Percentiles rank a stretch among this genome's conserved stretches.
Conservation (phyloP, 345 rosid species). For the Euphorbia lathyris region DNA sequence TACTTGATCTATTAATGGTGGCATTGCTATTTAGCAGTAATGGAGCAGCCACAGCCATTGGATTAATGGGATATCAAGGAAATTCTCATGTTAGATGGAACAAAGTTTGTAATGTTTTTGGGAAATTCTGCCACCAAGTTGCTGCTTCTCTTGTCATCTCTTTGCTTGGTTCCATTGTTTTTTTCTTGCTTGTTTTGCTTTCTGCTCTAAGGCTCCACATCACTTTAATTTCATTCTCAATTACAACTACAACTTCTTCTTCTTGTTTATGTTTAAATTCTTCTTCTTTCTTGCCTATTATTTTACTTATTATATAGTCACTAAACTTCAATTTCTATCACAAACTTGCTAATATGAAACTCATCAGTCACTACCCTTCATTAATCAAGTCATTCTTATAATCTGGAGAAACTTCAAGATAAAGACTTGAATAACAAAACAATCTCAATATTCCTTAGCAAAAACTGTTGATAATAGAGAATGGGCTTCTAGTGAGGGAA, state of each 20-base stretch:
- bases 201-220: constrained; percentile 29
- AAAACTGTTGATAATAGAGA: no score
- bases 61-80: constrained; percentile 52
- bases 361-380: neutral
- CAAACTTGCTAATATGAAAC: neutral
- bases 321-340: no score
- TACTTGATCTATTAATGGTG: constrained; percentile 49
- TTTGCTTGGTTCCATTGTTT: constrained; percentile 39
- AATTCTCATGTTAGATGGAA: constrained; percentile 63
- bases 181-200: constrained; percentile 41
- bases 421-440: no score
- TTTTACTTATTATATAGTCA: no score
- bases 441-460: neutral
- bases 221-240: no score
- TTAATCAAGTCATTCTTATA: neutral
- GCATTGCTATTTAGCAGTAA: constrained; percentile 52
- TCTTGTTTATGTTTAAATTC: no score
- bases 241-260: no score
- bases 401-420: neutral
- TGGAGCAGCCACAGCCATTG: constrained; percentile 58
- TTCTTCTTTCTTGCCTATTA: no score
- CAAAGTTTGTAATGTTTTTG: constrained; percentile 57
- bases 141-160: constrained; percentile 38
- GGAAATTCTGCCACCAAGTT: constrained; percentile 46
- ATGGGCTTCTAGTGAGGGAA: no score